phyloP scores from a whole-genome alignment of 768 basidiomycete genomes.

The Gymnopilus junonius region DNA sequence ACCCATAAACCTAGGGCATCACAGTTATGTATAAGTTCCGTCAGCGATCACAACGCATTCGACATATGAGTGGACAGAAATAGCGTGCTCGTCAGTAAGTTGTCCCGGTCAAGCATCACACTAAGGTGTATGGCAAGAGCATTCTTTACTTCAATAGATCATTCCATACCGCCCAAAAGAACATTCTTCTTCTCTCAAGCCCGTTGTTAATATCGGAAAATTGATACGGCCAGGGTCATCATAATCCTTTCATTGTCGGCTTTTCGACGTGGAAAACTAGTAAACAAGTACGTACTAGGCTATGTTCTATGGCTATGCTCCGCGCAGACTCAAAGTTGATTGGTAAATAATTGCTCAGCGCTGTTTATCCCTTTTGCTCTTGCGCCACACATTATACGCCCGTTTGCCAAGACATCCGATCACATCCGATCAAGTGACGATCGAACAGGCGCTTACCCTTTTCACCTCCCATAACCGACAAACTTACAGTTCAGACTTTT shows the following conservation, averaged over 20 bases:
- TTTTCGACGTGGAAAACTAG: background rate
- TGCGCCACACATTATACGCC: background rate
- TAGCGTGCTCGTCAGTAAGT: background rate
- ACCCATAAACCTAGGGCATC: background rate
- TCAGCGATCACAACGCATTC: background rate
- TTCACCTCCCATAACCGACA: background rate
- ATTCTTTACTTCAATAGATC: background rate
- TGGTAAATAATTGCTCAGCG: background rate
- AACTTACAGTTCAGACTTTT: background rate
- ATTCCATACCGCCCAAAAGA: background rate
- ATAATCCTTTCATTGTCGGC: background rate
- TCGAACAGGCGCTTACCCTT: background rate
- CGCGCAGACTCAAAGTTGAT: background rate
- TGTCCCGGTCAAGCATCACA: background rate
- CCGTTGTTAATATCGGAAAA: background rate
- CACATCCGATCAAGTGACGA: slow-evolving; percentile 1
- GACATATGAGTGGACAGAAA: background rate
- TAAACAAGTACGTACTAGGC: too few species aligned
- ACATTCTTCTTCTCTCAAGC: background rate
- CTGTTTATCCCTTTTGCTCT: background rate
- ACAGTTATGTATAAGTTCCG: background rate
- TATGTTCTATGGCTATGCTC: background rate
- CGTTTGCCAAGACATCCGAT: background rate
- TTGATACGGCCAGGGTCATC: background rate
- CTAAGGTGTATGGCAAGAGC: background rate